A percentile compares a stretch with the other conserved stretches of the same genome.
Conservation (phyloP, 208 protist species). For the Leptomonas pyrrhocoris region DNA sequence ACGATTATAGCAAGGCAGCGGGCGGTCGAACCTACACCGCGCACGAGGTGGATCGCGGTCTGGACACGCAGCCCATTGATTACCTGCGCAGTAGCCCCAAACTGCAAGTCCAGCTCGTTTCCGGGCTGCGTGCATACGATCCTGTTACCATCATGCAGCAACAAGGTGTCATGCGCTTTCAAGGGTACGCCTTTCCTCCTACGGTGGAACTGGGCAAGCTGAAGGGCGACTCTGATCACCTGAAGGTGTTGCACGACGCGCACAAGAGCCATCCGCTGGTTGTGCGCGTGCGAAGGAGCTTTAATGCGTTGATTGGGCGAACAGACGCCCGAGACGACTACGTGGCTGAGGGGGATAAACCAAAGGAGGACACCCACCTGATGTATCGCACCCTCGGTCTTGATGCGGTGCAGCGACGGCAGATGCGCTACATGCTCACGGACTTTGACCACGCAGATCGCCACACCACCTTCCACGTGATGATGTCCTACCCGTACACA, state of each 20-base stretch:
- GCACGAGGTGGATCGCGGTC: constrained; percentile 62
- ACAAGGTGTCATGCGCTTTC: constrained; percentile 76
- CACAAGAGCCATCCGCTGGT: constrained; percentile 47
- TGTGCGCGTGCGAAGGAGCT: constrained; percentile 29
- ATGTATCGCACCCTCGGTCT: constrained; percentile 69
- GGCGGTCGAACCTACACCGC: constrained; percentile 43
- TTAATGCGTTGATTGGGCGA: constrained; percentile 51
- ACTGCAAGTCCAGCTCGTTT: constrained; percentile 62
- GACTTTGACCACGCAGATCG: constrained; percentile 86
- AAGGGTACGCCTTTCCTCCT: constrained; percentile 88
- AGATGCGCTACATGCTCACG: constrained; percentile 87
- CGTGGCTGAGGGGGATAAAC: constrained; percentile 42
- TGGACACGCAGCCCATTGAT: constrained; percentile 79
- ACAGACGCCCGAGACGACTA: constrained; percentile 50
- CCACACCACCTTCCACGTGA: constrained; percentile 83
- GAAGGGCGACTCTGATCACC: constrained; percentile 48
- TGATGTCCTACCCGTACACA: constrained; percentile 92
- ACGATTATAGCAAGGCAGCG: neutral
- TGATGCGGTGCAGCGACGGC: constrained; percentile 79
- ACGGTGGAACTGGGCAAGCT: constrained; percentile 77
- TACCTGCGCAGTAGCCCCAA: constrained; percentile 65
- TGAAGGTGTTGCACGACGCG: constrained; percentile 26
- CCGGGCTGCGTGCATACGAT: constrained; percentile 76
- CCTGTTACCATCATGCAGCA: constrained; percentile 83
- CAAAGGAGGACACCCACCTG: constrained; percentile 62